These are phyloP conservation scores for Chaetomium cochliodes DNA, from an alignment of 495 filamentous ascomycete species.

Conservation along the genomic window DNA sequence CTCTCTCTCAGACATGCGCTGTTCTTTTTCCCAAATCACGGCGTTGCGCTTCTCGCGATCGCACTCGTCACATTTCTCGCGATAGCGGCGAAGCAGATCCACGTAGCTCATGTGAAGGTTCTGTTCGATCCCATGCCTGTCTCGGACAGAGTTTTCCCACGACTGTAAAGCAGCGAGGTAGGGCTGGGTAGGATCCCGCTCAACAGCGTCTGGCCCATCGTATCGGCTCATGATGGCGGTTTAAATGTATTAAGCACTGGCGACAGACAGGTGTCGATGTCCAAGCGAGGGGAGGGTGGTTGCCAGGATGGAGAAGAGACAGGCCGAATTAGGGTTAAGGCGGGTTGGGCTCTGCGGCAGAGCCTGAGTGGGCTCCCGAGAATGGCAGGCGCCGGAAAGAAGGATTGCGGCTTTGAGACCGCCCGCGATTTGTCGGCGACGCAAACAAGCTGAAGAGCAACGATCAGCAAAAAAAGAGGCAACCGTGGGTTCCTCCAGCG, in stretches of 20 bases:
- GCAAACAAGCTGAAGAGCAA: background rate
- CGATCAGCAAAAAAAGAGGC: background rate
- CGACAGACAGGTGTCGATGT: background rate
- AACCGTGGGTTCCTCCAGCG: background rate
- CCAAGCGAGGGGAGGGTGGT: background rate
- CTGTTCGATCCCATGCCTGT: conserved; percentile 12
- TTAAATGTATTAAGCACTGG: conserved; percentile 4
- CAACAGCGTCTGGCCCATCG: conserved; percentile 14
- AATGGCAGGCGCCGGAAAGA: background rate
- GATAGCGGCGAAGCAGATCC: conserved; percentile 24
- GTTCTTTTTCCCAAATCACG: conserved; percentile 30
- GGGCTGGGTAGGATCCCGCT: conserved; percentile 16
- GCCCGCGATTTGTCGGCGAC: background rate
- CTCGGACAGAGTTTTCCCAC: conserved; percentile 6
- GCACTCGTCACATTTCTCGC: conserved; percentile 25
- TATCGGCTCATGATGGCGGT: conserved; percentile 15
- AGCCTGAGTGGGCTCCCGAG: background rate
- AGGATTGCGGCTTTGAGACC: background rate
- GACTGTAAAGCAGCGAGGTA: conserved; percentile 14
- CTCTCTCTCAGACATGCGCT: conserved; percentile 26
- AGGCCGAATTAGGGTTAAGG: background rate
- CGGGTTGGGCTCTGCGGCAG: background rate
- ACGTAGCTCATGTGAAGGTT: conserved; percentile 18
- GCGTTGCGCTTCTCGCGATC: conserved; percentile 31
- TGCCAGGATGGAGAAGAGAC: background rate